A percentile compares a stretch with the other conserved stretches of the same genome.
Evolutionary conservation across 805 yeast species (phyloP).

Genomic region (Nakazawaea ambrosiae): DNA sequence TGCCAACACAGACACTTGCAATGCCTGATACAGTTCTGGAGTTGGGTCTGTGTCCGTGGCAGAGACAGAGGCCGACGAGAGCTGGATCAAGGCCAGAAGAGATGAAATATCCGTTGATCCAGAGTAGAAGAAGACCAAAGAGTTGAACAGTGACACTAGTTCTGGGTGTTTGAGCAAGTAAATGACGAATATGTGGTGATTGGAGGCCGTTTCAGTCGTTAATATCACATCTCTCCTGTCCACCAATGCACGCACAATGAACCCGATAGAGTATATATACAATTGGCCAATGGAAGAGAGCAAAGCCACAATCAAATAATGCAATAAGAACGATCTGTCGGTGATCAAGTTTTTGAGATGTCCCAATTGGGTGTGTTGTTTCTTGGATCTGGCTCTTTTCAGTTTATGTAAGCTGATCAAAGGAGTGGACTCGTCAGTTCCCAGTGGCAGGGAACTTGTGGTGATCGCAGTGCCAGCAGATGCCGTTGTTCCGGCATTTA

Average conservation of each 20-base stretch:
- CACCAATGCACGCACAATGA: conserved; percentile 47
- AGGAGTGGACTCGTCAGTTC: conserved; percentile 7
- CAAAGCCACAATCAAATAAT: conserved; percentile 47
- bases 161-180: conserved; percentile 14
- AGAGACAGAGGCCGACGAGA: conserved; percentile 1
- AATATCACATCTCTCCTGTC: conserved; percentile 10
- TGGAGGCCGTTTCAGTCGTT: neutral
- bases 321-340: conserved; percentile 36
- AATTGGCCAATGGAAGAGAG: conserved; percentile 63
- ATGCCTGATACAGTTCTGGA: conserved; percentile 50
- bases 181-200: neutral
- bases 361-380: conserved; percentile 14
- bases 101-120: no score
- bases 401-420: neutral
- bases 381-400: neutral
- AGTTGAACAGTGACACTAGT: conserved; percentile 1
- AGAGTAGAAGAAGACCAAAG: neutral
- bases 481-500: neutral
- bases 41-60: conserved; percentile 22
- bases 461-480: neutral
- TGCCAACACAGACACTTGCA: conserved; percentile 65
- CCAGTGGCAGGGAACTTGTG: neutral
- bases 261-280: conserved; percentile 70
- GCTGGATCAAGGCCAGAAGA: no score
- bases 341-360: conserved; percentile 21